Evolutionary conservation across 345 rosid genomes (phyloP), one percentile per base, ranked within the genome.

Genomic region (Rhodomyrtus tomentosa): DNA sequence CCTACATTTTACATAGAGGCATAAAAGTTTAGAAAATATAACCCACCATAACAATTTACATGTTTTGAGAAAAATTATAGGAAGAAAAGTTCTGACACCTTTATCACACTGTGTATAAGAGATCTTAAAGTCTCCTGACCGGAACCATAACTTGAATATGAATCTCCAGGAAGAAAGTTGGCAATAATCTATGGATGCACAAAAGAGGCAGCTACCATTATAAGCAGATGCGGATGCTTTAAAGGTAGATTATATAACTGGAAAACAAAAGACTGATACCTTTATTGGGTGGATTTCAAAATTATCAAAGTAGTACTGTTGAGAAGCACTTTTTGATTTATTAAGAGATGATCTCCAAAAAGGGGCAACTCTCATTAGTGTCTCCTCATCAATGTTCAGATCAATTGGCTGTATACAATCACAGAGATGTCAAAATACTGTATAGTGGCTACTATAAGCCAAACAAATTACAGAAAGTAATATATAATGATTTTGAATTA

Each of bases 261-360:
- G 50, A 18, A 87, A 18, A 83, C 32, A 84, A 87, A 84, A 87
- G 76, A 82, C 51, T 80, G 88, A 82, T 88, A 95, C 99, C 99
- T 94, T 96, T 85, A 96, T 87, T 14, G 99, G 99, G 85, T 95
- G 99, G 88, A 95, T 91, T 91, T 95, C 99, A 92, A 96, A 94
- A 91, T 95, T 91, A 87, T 96, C 98, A 87, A 96, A 95, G 90
- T 96, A 95, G 86, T 90, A 94, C 86, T 91, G 98, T 88, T 82
- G 93, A 92, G 97, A 93, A 73, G 89, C 91, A 86, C 93, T 89
- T 83, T 73, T 92, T 56, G 98, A 89, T 85, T 91, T 90, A 84
- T 95, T 93, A 68, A 94, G 95, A 85, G 98, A 95, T 82, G 93
- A 87, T 89, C 99, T 93, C 96, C 95, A 96, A 88, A 96, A 95